Percentiles rank a stretch among this genome's conserved stretches.
Evolutionary conservation across 306 rosid genomes (phyloP).

Genomic region (Castanea sativa): DNA sequence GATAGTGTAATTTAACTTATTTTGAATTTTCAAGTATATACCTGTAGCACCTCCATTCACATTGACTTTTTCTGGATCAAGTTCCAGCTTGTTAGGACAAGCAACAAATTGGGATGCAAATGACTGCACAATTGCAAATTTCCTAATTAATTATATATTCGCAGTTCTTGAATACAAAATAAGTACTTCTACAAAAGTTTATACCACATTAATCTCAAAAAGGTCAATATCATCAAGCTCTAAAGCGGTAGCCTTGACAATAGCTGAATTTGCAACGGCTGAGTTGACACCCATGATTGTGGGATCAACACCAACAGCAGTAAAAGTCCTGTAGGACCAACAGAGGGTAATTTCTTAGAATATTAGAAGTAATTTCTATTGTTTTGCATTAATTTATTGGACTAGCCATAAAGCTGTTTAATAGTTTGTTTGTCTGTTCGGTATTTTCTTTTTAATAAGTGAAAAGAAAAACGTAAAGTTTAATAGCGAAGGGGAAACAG

Average conservation of each 20-base stretch:
- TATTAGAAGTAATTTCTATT: background rate
- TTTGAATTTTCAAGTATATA: slow-evolving; percentile 13
- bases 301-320: slow-evolving; percentile 97
- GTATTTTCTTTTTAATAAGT: too few species aligned
- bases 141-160: slow-evolving; percentile 8
- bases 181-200: background rate
- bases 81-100: slow-evolving; percentile 84
- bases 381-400: background rate
- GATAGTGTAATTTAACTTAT: background rate
- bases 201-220: slow-evolving; percentile 95
- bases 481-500: background rate
- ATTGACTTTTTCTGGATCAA: slow-evolving; percentile 86
- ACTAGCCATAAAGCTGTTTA: background rate
- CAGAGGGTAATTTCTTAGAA: slow-evolving; percentile 7
- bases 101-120: slow-evolving; percentile 88
- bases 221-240: slow-evolving; percentile 85
- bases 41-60: slow-evolving; percentile 99
- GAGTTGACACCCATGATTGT: slow-evolving; percentile 96
- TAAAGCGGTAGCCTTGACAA: slow-evolving; percentile 90
- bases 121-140: slow-evolving; percentile 46
- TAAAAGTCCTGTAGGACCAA: slow-evolving; percentile 56
- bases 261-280: slow-evolving; percentile 91
- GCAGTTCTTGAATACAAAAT: background rate
- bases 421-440: too few species aligned
- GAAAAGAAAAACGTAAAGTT: too few species aligned